Evolutionary conservation across 768 basidiomycete species (phyloP).

Genomic region (Chalciporus chontae): DNA sequence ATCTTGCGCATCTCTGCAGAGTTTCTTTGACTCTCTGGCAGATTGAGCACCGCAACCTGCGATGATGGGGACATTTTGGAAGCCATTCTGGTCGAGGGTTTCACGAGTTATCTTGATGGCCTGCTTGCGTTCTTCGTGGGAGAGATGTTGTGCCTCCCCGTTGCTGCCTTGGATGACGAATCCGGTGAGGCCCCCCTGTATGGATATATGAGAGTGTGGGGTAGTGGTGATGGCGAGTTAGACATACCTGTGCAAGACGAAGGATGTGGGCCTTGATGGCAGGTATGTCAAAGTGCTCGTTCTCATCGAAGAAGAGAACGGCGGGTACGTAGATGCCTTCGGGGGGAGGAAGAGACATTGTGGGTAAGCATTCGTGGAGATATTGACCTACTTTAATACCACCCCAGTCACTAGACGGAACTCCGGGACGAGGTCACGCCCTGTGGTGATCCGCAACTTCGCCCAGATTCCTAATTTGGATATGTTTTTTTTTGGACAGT

Average conservation of each 20-base stretch:
- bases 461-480: not conserved
- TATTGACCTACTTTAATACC: not conserved
- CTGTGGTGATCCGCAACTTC: no score
- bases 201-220: slow-evolving; percentile 17
- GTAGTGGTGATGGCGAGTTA: not conserved
- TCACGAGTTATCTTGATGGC: slow-evolving; percentile 63
- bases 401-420: not conserved
- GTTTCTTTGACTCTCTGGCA: slow-evolving; percentile 66
- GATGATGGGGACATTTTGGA: slow-evolving; percentile 62
- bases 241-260: slow-evolving; percentile 60
- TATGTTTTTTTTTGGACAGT: no score
- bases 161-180: slow-evolving; percentile 74
- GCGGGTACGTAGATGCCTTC: slow-evolving; percentile 77
- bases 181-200: slow-evolving; percentile 67
- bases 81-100: slow-evolving; percentile 71
- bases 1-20: slow-evolving; percentile 70
- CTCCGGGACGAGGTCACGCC: not conserved
- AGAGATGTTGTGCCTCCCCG: slow-evolving; percentile 74
- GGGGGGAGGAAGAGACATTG: slow-evolving; percentile 46
- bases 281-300: slow-evolving; percentile 67
- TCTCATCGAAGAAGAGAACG: slow-evolving; percentile 65
- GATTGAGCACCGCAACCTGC: slow-evolving; percentile 85
- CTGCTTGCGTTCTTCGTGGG: slow-evolving; percentile 64
- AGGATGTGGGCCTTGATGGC: slow-evolving; percentile 69
- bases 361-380: no score